A percentile compares a stretch with the other conserved stretches of the same genome.
Evolutionary conservation across 1,139 yeast genomes (phyloP).

Genomic region (Kluyveromyces sp.): DNA sequence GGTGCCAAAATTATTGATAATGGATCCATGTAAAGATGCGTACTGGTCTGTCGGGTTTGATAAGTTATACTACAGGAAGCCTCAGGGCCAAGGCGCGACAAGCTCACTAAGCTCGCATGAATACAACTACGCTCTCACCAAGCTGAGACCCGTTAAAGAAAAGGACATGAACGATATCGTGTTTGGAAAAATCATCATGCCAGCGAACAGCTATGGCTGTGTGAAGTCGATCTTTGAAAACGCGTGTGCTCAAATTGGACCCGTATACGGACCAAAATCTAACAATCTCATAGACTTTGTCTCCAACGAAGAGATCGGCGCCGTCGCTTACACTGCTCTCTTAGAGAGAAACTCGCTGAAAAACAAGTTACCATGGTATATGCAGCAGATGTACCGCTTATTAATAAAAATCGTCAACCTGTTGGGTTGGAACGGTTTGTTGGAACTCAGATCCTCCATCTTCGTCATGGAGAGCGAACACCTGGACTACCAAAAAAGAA

Average conservation of each 20-base stretch:
- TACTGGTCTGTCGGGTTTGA: slow-evolving; percentile 12
- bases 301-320: slow-evolving; percentile 35
- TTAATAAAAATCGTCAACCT: slow-evolving; percentile 52
- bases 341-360: slow-evolving; percentile 68
- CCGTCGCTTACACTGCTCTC: slow-evolving; percentile 56
- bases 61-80: slow-evolving; percentile 22
- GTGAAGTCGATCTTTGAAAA: slow-evolving; percentile 45
- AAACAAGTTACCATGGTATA: slow-evolving; percentile 69
- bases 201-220: slow-evolving; percentile 62
- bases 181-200: slow-evolving; percentile 56
- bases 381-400: slow-evolving; percentile 57
- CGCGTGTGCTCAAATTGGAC: slow-evolving; percentile 32
- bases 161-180: slow-evolving; percentile 18
- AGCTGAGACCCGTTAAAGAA: slow-evolving; percentile 21
- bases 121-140: slow-evolving; percentile 47
- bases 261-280: slow-evolving; percentile 54
- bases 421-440: slow-evolving; percentile 86
- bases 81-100: slow-evolving; percentile 27
- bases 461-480: slow-evolving; percentile 96
- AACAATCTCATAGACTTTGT: slow-evolving; percentile 37
- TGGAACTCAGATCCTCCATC: slow-evolving; percentile 70
- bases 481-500: slow-evolving; percentile 6
- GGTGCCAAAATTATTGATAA: slow-evolving; percentile 50
- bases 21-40: slow-evolving; percentile 18
- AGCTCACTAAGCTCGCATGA: slow-evolving; percentile 61